phyloP scores from a whole-genome alignment of 1,284 basidiomycete species.

The Pascua sp. region DNA sequence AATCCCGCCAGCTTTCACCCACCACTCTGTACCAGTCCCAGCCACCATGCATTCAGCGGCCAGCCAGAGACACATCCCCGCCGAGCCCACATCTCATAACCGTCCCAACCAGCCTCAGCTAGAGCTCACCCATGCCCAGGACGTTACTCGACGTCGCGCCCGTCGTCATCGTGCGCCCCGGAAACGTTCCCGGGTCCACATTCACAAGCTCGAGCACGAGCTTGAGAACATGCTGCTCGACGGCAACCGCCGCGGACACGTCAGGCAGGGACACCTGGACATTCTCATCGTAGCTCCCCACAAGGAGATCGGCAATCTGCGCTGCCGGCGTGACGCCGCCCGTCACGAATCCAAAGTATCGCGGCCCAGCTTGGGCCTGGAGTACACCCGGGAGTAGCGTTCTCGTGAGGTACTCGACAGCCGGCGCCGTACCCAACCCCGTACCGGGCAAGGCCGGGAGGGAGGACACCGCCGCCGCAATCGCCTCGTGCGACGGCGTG shows the following conservation, averaged over 20 bases:
- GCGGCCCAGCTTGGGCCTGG: conserved; percentile 49
- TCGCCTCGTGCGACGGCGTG: conserved; percentile 15
- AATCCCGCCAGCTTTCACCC: too few species aligned
- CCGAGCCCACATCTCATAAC: too few species aligned
- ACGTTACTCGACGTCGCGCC: conserved; percentile 56
- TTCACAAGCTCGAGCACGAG: conserved; percentile 51
- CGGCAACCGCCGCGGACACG: conserved; percentile 47
- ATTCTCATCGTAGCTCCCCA: conserved; percentile 51
- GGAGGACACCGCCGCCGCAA: conserved; percentile 26
- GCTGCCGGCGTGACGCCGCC: conserved; percentile 52
- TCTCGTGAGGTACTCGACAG: conserved; percentile 34
- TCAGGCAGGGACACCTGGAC: conserved; percentile 52
- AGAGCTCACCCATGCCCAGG: conserved; percentile 45
- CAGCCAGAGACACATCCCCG: too few species aligned
- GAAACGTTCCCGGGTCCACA: conserved; percentile 42
- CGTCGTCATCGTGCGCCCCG: conserved; percentile 53
- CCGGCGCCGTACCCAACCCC: conserved; percentile 38
- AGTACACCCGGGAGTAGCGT: conserved; percentile 45
- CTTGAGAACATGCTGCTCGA: conserved; percentile 50
- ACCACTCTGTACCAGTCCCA: too few species aligned
- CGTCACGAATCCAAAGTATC: conserved; percentile 55
- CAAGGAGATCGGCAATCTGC: conserved; percentile 49
- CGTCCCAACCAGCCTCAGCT: conserved; percentile 17
- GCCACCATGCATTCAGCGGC: too few species aligned
- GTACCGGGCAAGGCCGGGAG: conserved; percentile 30